Evolutionary conservation across 768 basidiomycete genomes (phyloP), one percentile per base, ranked within the genome.

Genomic region (Auricularia heimuer): DNA sequence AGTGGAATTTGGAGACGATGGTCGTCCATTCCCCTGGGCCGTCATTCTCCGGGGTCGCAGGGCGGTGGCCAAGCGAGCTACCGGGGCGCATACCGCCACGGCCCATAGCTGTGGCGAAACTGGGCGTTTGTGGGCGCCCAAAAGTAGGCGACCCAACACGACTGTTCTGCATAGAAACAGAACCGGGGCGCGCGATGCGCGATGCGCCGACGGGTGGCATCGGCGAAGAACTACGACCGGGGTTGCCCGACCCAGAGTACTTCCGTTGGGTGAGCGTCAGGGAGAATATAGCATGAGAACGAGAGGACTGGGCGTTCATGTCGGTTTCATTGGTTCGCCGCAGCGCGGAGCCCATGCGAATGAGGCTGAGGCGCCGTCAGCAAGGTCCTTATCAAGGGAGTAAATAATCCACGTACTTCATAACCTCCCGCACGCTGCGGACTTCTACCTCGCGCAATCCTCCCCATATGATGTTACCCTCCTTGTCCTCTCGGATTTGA

Each of bases 201-300:
- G 91, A 93, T 54, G 82, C 81, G 56, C 89, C 85, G 64, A 80
- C 82, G 6, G 85, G 84, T 8, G 89, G 90, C 12, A 89, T 78
- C 1, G 91, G 92, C 24, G 90, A 90, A 6, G 89, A 82, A 2
- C 90, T 89, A 61, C 90, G 84, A 37, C 88, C 85, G 2, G 89
- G 88, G 2, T 80, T 75, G 12, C 84, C 82, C 24, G 84, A 81
- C 33, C 94, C 93, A 42, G 83, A 81, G 72, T 79, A 92, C 74
- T 89, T 94, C 80, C 89, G 92, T 77, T 98, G 96, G 3, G 87
- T 91, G 64, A 99, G 80, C 12, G 93, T 97, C 63, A 99, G 80
- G 45, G 96, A 98, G 77, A 99, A 98, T 75, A 99, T 98, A 67
- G 97, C 97, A 82, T 99, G 97, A 35, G 94, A 97, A 65, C 97